Evolutionary conservation across 78 protist species (phyloP).

Genomic region (Speleostelium caveatum): DNA sequence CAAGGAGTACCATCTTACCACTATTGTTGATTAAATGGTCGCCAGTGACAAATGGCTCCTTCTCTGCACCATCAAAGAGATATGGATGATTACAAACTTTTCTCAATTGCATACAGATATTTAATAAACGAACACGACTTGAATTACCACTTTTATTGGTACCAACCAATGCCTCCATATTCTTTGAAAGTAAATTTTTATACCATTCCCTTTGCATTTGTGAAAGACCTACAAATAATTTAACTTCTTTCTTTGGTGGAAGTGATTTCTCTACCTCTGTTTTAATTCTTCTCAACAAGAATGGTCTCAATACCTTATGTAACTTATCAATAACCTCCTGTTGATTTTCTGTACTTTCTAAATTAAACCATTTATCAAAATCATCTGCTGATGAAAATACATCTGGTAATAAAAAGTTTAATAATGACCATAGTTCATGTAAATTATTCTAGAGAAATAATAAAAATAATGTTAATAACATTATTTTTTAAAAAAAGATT

Average conservation of each 20-base stretch:
- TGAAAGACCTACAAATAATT: slow-evolving; percentile 86
- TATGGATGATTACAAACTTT: slow-evolving; percentile 98
- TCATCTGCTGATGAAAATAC: slow-evolving; percentile 90
- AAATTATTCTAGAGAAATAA: slow-evolving; percentile 95
- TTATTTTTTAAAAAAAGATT: not conserved
- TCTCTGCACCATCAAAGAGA: slow-evolving; percentile 97
- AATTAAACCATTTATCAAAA: slow-evolving; percentile 96
- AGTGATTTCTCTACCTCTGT: slow-evolving; percentile 94
- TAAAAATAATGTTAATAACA: not conserved
- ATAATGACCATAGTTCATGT: slow-evolving; percentile 99
- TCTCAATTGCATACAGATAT: slow-evolving; percentile 96
- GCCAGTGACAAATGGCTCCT: slow-evolving; percentile 47
- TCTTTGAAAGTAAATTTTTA: slow-evolving; percentile 52
- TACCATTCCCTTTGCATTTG: slow-evolving; percentile 89
- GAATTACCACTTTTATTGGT: slow-evolving; percentile 19
- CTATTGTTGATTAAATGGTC: slow-evolving; percentile 68
- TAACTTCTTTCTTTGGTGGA: slow-evolving; percentile 97
- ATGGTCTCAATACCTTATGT: slow-evolving; percentile 86
- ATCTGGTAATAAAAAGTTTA: slow-evolving; percentile 98
- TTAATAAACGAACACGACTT: slow-evolving; percentile 80
- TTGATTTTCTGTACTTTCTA: slow-evolving; percentile 70
- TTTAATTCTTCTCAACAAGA: slow-evolving; percentile 96
- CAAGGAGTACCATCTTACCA: slow-evolving; percentile 97
- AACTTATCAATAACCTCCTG: slow-evolving; percentile 80
- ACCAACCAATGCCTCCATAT: slow-evolving; percentile 72